Base-by-base conservation (phyloP, 2,329 filamentous ascomycete species). In the Pseudocercospora eumusae region DNA sequence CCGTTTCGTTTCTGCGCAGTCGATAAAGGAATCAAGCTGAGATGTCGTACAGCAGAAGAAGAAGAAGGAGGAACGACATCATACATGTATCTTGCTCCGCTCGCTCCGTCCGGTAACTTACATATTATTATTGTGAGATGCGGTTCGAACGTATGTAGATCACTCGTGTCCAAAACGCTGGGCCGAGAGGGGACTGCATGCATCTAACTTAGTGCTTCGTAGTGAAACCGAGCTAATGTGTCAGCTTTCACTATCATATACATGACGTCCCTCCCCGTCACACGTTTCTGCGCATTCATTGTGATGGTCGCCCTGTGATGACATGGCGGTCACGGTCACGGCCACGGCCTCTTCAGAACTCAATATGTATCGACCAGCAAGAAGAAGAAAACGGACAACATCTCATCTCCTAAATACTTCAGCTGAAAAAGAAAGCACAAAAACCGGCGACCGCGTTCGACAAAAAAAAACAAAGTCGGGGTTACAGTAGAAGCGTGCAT, bases 221-320 rank as follows among this genome's bases (percentile, higher is more conserved):
- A 13, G 11, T 52, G 47, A 52, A 52, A 52, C 47, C 21, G 47
- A 31, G 47, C 47, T 52, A 52, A 25, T 10, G 47, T 25, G 47
- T 52, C 47, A 52, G 47, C 8, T 15, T 52, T 18, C 47, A 52
- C 47, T 50, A n/a, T n/a, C n/a, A n/a, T n/a, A 15, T 50, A 50
- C 45, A 15, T 50, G 45, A 23, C 10, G 9, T 23, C 23, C n/a
- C n/a, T n/a, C n/a, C n/a, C n/a, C 21, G 45, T 50, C 45, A 50
- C 45, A 50, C 45, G 18, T 50, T 45, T 45, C 42, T 21, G 18
- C 20, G 42, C 2, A 21, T 20, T n/a, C n/a, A n/a, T n/a, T n/a
- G 42, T 20, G 20, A 45, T 10, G 42, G 20, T 45, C n/a, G n/a
- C n/a, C n/a, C n/a, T n/a, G n/a, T n/a, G n/a, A n/a, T n/a, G n/a